Evolutionary conservation across 345 rosid genomes (phyloP), one percentile per base, ranked within the genome.

Genomic region (Anacardium occidentale): DNA sequence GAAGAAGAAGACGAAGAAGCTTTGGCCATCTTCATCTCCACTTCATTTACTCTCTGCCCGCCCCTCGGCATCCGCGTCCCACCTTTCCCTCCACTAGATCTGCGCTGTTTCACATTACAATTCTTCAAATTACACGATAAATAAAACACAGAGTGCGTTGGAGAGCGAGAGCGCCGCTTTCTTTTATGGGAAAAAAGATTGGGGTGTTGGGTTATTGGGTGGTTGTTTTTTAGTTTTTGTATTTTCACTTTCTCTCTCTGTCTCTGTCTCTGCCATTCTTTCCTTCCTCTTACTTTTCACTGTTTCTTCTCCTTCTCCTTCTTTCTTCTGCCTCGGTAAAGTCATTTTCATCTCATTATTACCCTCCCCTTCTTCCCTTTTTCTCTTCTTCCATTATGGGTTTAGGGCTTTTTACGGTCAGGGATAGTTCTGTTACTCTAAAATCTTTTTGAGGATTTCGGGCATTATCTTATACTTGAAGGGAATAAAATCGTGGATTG

Each of bases 151-250:
- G 37, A 24, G 21, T 29, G 11, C 34, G 48, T 5, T 34, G 48
- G 21, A 20, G 24, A 48, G 47, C 1, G 40, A 18, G 62, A 60
- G 75, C 79, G 79, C 79, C 76, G 82, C 79, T 71, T 71, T 79
- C 79, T 56, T 70, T 61, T 25, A 1, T 1, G 48, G 70, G n/a
- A 54, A 62, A 45, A 58, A 26, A 50, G 0, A 0, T 26, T 7
- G 17, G n/a, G 18, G 60, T 66, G 56, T 66, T 66, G 72, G 64
- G 64, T 15, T 18, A 14, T 25, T 45, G 70, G 56, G 70, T 26
- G 56, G 14, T 40, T 48, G 21, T 14, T 2, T 14, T 7, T 14
- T 34, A 2, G 20, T 66, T 29, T 60, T n/a, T 58, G 26, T 59
- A 58, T 59, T 10, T 2, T 11, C 55, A n/a, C 61, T 29, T 54